phyloP scores from a whole-genome alignment of 2,329 filamentous ascomycete species.

The Eutypella sp. region DNA sequence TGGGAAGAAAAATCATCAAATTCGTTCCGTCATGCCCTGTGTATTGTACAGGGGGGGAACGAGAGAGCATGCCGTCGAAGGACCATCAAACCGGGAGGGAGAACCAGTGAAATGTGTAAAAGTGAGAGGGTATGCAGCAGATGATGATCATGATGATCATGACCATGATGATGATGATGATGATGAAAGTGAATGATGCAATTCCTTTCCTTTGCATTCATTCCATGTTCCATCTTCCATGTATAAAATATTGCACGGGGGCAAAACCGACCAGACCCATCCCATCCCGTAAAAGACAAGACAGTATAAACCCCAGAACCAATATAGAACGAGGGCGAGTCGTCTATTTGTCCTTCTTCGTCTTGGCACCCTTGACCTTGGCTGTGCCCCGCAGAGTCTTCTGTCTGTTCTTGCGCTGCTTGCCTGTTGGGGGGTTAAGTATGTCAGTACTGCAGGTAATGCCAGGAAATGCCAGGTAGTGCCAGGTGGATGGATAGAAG shows the following conservation, averaged over 20 bases:
- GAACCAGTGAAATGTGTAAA: constrained; percentile 2
- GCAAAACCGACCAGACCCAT: constrained; percentile 29
- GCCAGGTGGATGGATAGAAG: background rate
- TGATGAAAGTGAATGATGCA: constrained; percentile 11
- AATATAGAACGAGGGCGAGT: constrained; percentile 29
- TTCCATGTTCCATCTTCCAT: no score
- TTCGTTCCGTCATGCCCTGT: constrained; percentile 26
- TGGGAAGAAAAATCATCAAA: constrained; percentile 29
- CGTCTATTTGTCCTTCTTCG: constrained; percentile 90
- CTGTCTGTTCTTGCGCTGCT: constrained; percentile 99
- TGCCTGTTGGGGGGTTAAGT: constrained; percentile 59
- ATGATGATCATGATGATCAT: background rate
- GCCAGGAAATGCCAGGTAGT: background rate
- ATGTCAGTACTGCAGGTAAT: constrained; percentile 6
- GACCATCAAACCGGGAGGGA: no score
- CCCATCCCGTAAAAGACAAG: no score
- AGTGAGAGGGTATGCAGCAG: constrained; percentile 14
- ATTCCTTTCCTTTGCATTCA: constrained; percentile 17
- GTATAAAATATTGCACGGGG: constrained; percentile 30
- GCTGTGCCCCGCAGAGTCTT: constrained; percentile 98
- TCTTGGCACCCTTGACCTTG: constrained; percentile 93
- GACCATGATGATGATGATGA: constrained; percentile 5
- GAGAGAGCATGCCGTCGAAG: constrained; percentile 8
- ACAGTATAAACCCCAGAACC: constrained; percentile 22
- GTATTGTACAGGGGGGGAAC: no score